Evolutionary conservation across 768 basidiomycete genomes (phyloP), one percentile per base, ranked within the genome.

Genomic region (Hericium rajendrae): DNA sequence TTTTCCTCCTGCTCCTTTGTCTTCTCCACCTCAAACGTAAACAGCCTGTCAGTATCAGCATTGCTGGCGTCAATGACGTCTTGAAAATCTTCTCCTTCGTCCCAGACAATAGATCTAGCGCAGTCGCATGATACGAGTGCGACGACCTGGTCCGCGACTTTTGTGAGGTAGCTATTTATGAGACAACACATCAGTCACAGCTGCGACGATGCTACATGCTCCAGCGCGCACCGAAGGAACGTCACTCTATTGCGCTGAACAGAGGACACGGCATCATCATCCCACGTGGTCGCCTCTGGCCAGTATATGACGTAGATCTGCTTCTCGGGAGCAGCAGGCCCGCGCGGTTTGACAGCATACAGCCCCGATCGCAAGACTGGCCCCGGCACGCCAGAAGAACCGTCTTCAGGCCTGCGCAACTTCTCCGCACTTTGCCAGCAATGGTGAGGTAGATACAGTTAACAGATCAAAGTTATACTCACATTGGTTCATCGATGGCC

Each of bases 251-350:
- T 85, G 3, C 77, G 73, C 32, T 71, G 64, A 49, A 80, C 73
- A 3, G 79, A 69, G 1, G 74, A 68, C 4, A 68, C 39, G 0
- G 79, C 75, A 11, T 71, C 67, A 64, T 83, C 81, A 38, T 77
- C 65, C 83, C 83, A 85, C 0, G 83, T 84, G 0, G 68, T 73
- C 28, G 78, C 72, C 58, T 85, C 81, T 0, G 83, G 83, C 83
- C 84, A 85, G 56, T 80, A 84, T 4, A 85, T 61, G 13, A 81
- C 72, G 53, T 79, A 81, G 8, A 78, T 52, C 22, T 2, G 59
- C 59, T 0, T 41, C 57, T 50, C 49, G 13, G 49, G n/a, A 50
- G 58, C 13, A 49, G 49, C 18, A n/a, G 50, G n/a, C 26, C 37
- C 18, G 57, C 18, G 16, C 68, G 69, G 37, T 12, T 43, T 43